Conservation (phyloP, 805 yeast genomes). For the Zygoascus biomembranicola region DNA sequence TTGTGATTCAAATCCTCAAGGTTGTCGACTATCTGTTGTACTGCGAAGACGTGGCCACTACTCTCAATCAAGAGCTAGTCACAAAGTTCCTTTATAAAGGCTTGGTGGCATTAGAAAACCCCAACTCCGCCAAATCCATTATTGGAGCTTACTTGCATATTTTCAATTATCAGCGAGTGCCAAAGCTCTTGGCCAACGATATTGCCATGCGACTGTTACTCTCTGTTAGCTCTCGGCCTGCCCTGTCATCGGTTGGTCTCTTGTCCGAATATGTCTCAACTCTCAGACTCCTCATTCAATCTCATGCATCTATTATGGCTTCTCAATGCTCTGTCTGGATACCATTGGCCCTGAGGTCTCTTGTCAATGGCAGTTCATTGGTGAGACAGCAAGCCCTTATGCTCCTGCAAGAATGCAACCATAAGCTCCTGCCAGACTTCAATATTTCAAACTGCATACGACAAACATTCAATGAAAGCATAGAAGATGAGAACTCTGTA, state of each 20-base stretch:
- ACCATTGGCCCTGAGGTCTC: slow-evolving; percentile 7
- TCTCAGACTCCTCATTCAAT: slow-evolving; percentile 8
- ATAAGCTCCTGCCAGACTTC: slow-evolving; percentile 7
- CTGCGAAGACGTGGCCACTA: slow-evolving; percentile 10
- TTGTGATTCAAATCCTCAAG: slow-evolving; percentile 11
- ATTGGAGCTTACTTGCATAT: slow-evolving; percentile 18
- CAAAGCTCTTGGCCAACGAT: slow-evolving; percentile 9
- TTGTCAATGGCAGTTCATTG: slow-evolving; percentile 6
- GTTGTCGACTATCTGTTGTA: slow-evolving; percentile 17
- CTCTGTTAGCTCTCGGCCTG: slow-evolving; percentile 9
- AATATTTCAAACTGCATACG: neutral
- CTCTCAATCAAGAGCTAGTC: slow-evolving; percentile 11
- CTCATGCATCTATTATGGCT: slow-evolving; percentile 9
- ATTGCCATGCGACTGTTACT: slow-evolving; percentile 12
- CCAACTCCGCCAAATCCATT: slow-evolving; percentile 9
- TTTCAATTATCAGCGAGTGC: slow-evolving; percentile 15
- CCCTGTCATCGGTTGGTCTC: slow-evolving; percentile 12
- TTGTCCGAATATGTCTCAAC: slow-evolving; percentile 11
- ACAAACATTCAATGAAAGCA: neutral
- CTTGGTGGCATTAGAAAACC: slow-evolving; percentile 11
- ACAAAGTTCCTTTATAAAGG: slow-evolving; percentile 15
- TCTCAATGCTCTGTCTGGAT: slow-evolving; percentile 12
- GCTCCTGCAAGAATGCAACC: slow-evolving; percentile 12
- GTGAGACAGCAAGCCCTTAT: slow-evolving; percentile 13
- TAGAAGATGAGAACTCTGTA: neutral